These are phyloP conservation scores for Penicillium freii DNA, from an alignment of 2,329 filamentous ascomycete genomes.

Conservation along the genomic window DNA sequence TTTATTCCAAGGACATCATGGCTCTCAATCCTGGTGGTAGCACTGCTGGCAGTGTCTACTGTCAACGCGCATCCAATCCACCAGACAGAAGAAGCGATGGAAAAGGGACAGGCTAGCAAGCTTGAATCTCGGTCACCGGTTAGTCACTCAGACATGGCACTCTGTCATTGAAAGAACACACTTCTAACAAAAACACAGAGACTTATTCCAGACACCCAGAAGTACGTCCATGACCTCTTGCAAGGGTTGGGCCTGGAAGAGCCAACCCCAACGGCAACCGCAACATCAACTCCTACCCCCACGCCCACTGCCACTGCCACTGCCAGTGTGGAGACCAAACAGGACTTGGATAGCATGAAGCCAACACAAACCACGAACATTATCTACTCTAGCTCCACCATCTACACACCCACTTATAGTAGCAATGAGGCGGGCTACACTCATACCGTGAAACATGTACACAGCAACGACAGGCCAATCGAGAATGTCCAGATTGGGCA, in stretches of 20 bases:
- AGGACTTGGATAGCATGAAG: not conserved
- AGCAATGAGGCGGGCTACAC: conserved; percentile 7
- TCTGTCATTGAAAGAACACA: not conserved
- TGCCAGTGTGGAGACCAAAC: not conserved
- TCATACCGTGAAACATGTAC: conserved; percentile 13
- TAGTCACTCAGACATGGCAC: not conserved
- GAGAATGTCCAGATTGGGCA: conserved; percentile 18
- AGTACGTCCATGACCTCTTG: conserved; percentile 19
- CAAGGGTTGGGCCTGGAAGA: conserved; percentile 17
- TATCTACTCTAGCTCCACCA: not conserved
- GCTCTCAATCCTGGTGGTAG: not conserved
- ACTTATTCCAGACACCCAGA: conserved; percentile 22
- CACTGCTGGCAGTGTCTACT: conserved; percentile 10
- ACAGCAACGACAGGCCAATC: conserved; percentile 5
- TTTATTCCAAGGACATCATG: not conserved
- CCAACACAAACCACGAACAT: conserved; percentile 10
- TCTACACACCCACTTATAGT: not conserved
- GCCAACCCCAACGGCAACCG: conserved; percentile 3
- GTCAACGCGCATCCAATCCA: conserved; percentile 17
- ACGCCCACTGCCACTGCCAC: not conserved
- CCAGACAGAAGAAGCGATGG: not conserved
- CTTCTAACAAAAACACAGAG: conserved; percentile 16
- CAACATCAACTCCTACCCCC: conserved; percentile 10
- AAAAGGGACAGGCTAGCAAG: not conserved
- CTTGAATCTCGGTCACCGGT: conserved; percentile 22